Evolutionary conservation across 2,329 filamentous ascomycete species (phyloP).

Genomic region (Cladosporium sp.): DNA sequence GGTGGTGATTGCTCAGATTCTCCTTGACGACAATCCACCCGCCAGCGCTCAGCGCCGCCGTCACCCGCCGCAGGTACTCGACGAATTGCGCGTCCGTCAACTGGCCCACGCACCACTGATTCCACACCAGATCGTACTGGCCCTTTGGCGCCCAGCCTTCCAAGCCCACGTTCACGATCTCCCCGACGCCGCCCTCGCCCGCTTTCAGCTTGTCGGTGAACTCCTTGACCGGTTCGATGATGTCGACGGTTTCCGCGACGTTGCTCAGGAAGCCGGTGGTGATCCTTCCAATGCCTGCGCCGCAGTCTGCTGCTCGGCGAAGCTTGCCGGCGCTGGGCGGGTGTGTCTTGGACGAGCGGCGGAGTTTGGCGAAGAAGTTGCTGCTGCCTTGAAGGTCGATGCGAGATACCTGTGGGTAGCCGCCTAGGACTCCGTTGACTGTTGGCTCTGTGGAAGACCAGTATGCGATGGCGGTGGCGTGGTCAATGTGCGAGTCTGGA

Average conservation of each 20-base stretch:
- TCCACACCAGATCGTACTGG: constrained; percentile 77
- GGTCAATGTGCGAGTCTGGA: constrained; percentile 41
- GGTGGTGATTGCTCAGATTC: constrained; percentile 56
- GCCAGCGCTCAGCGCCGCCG: constrained; percentile 38
- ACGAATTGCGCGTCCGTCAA: constrained; percentile 68
- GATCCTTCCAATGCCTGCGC: constrained; percentile 72
- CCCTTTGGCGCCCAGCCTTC: constrained; percentile 58
- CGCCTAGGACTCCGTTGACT: constrained; percentile 74
- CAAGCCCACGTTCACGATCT: constrained; percentile 65
- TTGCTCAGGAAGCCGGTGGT: constrained; percentile 69
- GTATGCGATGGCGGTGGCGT: constrained; percentile 41
- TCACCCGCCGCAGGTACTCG: constrained; percentile 59
- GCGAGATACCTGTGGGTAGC: constrained; percentile 60
- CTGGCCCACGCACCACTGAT: constrained; percentile 85
- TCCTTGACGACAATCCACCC: constrained; percentile 71
- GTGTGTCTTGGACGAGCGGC: constrained; percentile 32
- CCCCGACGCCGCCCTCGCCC: constrained; percentile 47
- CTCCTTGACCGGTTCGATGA: constrained; percentile 77
- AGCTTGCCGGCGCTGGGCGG: constrained; percentile 25
- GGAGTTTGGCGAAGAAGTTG: constrained; percentile 63
- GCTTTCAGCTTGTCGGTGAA: constrained; percentile 61
- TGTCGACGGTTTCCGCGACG: constrained; percentile 66
- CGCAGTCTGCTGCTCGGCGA: constrained; percentile 50
- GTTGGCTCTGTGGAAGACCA: constrained; percentile 49
- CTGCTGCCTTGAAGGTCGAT: constrained; percentile 66